Base-by-base conservation (phyloP, 106 monocot species). In the Allium fistulosum region DNA sequence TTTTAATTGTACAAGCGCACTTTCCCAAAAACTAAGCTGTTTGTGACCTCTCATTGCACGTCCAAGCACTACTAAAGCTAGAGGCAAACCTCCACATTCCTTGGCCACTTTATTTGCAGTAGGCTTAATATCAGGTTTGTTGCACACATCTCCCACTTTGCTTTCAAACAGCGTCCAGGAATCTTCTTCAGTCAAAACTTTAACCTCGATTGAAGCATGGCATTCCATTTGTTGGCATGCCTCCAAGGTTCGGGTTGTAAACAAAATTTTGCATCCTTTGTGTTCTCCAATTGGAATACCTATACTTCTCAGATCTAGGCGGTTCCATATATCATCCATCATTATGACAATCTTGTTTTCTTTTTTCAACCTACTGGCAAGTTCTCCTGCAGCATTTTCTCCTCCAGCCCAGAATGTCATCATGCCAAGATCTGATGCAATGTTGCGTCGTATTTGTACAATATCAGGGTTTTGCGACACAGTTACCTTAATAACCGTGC, bases 321-420 rank as follows among this genome's bases (percentile, higher is more conserved):
- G 2, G 37, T 37, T 37, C 37, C 37, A 37, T 37, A 79, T 51
- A 56, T 79, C 74, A 79, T 79, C 79, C 69, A 79, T 52, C 74
- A 79, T 79, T 57, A 79, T 79, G 47, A 79, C 27, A 50, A 79
- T 56, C 16, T 73, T 79, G 37, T 68, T 63, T 48, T 53, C 72
- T 58, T 63, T 72, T 51, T 74, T 74, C 62, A 79, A 48, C 53
- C 73, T 68, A 57, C 5, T 27, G 48, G 73, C 59, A 37, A 79
- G 53, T 37, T 4, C 16, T n/a, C 71, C 12, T 0, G 72, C 22
- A 3, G 71, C 73, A 58, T 15, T 3, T 53, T 62, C 68, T 48
- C 67, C 66, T 9, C 59, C 47, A 7, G 37, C 37, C 37, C 37
- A 37, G 37, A 13, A 53, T 1, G 48, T 11, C 12, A 14, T 60